Percentiles rank a stretch among this genome's conserved stretches.
Evolutionary conservation across 805 yeast species (phyloP).

Genomic region (Hanseniaspora osmophila): DNA sequence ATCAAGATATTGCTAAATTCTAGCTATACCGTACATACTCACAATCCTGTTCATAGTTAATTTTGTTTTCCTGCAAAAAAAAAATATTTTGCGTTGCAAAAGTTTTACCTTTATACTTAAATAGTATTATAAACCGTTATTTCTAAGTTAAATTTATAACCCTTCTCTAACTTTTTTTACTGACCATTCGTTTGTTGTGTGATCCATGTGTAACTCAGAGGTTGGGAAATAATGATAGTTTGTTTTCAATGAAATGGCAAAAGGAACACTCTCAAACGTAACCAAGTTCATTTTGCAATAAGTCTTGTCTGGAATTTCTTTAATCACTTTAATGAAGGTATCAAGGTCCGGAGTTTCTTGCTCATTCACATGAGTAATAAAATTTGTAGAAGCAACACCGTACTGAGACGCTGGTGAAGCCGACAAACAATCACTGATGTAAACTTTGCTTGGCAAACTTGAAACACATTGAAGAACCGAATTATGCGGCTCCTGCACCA

Average conservation of each 20-base stretch:
- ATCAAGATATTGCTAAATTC: not conserved
- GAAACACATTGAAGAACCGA: constrained; percentile 78
- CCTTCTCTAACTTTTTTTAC: not conserved
- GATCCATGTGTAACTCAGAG: constrained; percentile 39
- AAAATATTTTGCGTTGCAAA: too few species aligned
- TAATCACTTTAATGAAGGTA: constrained; percentile 52
- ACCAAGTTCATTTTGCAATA: constrained; percentile 72
- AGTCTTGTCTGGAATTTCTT: constrained; percentile 58
- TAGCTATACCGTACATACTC: not conserved
- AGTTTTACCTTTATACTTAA: too few species aligned
- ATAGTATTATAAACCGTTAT: too few species aligned
- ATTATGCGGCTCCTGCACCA: constrained; percentile 80
- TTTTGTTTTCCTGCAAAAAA: too few species aligned
- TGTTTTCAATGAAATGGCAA: constrained; percentile 73
- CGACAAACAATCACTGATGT: constrained; percentile 54
- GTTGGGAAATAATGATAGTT: constrained; percentile 84
- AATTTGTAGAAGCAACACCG: constrained; percentile 63
- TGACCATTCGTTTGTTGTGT: constrained; percentile 34
- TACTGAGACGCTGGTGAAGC: constrained; percentile 85
- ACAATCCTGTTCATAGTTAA: too few species aligned
- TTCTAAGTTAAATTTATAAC: too few species aligned
- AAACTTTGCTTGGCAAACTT: constrained; percentile 69
- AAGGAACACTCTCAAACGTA: constrained; percentile 74
- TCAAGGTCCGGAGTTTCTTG: constrained; percentile 54
- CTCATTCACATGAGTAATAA: constrained; percentile 83